Conservation (phyloP, 768 basidiomycete genomes). For the Russula vinacea region DNA sequence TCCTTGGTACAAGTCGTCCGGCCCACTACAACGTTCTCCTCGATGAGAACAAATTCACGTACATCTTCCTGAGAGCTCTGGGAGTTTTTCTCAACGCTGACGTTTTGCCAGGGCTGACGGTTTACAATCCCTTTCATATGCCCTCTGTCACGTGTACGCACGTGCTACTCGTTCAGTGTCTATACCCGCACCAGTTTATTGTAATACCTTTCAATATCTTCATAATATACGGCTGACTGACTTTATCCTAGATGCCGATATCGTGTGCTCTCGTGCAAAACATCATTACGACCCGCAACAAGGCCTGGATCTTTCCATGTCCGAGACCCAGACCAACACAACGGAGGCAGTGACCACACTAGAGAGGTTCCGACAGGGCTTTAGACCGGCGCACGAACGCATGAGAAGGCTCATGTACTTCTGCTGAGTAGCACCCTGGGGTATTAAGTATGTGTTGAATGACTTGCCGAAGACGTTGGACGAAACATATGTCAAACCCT, state of each 20-base stretch:
- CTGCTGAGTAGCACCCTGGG: conserved; percentile 31
- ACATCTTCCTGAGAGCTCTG: conserved; percentile 28
- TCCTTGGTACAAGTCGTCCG: conserved; percentile 71
- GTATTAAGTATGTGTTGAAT: too few species aligned
- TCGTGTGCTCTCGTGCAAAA: conserved; percentile 71
- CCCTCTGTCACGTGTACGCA: conserved; percentile 78
- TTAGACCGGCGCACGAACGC: conserved; percentile 53
- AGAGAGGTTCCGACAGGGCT: conserved; percentile 46
- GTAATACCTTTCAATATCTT: conserved; percentile 42
- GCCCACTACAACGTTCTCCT: conserved; percentile 55
- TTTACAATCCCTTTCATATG: conserved; percentile 67
- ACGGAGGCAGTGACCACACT: conserved; percentile 42
- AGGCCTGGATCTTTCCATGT: conserved; percentile 57
- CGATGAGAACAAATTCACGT: conserved; percentile 63
- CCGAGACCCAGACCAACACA: conserved; percentile 44
- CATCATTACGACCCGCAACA: conserved; percentile 71
- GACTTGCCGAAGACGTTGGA: too few species aligned
- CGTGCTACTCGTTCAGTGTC: conserved; percentile 78
- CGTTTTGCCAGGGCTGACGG: conserved; percentile 50
- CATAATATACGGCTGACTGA: not conserved
- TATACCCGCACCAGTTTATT: conserved; percentile 80
- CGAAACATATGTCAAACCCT: too few species aligned
- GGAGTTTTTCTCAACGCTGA: conserved; percentile 16
- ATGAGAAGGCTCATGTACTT: conserved; percentile 44
- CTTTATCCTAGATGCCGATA: conserved; percentile 62